Evolutionary conservation across 2,329 filamentous ascomycete species (phyloP), one percentile per base, ranked within the genome.

Genomic region (Magnaporthiopsis incrustans): DNA sequence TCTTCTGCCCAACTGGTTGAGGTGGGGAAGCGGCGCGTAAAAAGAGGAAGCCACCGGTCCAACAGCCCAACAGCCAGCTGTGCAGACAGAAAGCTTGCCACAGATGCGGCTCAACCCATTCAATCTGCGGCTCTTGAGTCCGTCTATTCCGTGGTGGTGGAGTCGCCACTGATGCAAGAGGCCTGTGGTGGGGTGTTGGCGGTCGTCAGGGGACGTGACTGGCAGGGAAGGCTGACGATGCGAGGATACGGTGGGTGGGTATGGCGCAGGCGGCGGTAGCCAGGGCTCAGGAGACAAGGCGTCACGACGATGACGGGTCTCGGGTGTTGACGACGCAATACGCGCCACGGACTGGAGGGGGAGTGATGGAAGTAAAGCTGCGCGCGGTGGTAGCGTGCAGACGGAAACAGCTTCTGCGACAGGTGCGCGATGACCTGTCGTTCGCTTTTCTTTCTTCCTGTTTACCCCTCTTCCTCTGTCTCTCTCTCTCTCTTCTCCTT

Each of bases 141-240:
- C 10, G n/a, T 44, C n/a, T 53, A 11, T 53, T 53, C 22, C n/a
- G 7, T 53, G 1, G 14, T 18, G 44, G 44, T 11, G 8, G 44
- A 53, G 18, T 22, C 10, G 7, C 22, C 44, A 53, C 18, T 53
- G 44, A 53, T 44, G 22, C 44, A 53, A 53, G 44, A 53, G n/a
- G 22, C 38, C 14, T 44, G 14, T 44, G 38, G 15, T 14, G 38
- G 38, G 38, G 15, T 44, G 38, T 7, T 22, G 44, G 4, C 44
- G 8, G 44, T 3, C 22, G 44, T n/a, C 44, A 22, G 44, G 44
- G n/a, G 44, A 53, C 22, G 14, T 22, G 44, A 53, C 22, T 53
- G 44, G 8, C 22, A 25, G 44, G n/a, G 58, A 38, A 60, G 58
- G 64, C 35, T 67, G 67, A 53, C 11, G 44, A 25, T 25, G 64